Percentiles rank a stretch among this genome's conserved stretches.
phyloP scores from a whole-genome alignment of 345 rosid genomes.

The Populus simonii region DNA sequence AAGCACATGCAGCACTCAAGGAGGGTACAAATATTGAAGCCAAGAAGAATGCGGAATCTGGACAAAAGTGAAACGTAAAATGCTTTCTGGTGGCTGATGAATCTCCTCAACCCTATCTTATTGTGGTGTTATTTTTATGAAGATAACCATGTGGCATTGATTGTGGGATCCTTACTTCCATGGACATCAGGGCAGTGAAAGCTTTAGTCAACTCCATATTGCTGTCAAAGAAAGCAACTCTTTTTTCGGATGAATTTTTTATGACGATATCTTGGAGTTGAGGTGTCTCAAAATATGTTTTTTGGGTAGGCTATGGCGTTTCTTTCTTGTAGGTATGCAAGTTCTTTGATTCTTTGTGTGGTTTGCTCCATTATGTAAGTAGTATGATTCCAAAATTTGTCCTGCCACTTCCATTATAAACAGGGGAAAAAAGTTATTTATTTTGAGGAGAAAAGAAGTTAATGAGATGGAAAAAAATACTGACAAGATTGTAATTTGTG shows the following conservation, averaged over 20 bases:
- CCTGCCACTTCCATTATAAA: slow-evolving; percentile 3
- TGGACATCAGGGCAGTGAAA: not conserved
- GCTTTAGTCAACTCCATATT: slow-evolving; percentile 5
- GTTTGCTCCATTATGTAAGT: slow-evolving; percentile 31
- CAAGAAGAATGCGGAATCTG: slow-evolving; percentile 34
- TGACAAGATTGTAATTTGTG: slow-evolving; percentile 20
- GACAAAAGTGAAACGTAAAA: slow-evolving; percentile 22
- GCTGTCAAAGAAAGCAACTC: slow-evolving; percentile 8
- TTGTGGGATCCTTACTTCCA: slow-evolving; percentile 8
- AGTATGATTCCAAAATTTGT: slow-evolving; percentile 5
- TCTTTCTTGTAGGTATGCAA: not conserved
- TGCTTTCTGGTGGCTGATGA: not conserved
- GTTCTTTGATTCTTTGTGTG: slow-evolving; percentile 30
- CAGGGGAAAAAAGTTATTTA: not conserved
- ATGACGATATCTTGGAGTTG: not conserved
- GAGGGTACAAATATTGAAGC: slow-evolving; percentile 72
- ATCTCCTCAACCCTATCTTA: not conserved
- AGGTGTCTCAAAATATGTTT: not conserved
- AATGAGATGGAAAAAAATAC: slow-evolving; percentile 11
- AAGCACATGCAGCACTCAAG: slow-evolving; percentile 67
- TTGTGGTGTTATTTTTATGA: slow-evolving; percentile 1
- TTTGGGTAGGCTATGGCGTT: slow-evolving; percentile 12
- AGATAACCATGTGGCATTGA: slow-evolving; percentile 1
- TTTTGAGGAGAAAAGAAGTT: not conserved
- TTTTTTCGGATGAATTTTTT: slow-evolving; percentile 7